Evolutionary conservation across 768 basidiomycete genomes (phyloP), one percentile per base, ranked within the genome.

Genomic region (Ramaria sp.): DNA sequence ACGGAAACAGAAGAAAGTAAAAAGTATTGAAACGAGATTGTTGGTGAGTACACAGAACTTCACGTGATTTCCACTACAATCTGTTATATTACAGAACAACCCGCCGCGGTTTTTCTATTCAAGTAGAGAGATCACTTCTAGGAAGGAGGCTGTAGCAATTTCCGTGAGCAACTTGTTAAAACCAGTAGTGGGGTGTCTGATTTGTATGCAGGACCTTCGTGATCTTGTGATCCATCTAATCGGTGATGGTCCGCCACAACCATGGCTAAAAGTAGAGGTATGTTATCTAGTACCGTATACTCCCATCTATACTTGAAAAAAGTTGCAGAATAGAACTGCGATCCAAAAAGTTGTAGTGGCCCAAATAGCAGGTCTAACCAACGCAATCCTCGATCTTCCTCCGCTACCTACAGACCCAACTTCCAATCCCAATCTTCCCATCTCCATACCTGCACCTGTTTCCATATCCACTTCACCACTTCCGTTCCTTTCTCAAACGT

Each of bases 201-300:
- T 52, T 25, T 36, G 5, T 13, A 8, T 37, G 27, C 63, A 96
- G 93, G 92, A 96, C 62, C 73, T 97, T 20, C 78, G 95, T 34
- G 93, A 97, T 62, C 73, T 97, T 18, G 75, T 85, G 9, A 69
- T 97, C 2, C 88, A 96, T 60, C 71, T 95, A 44, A 68, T 84
- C 24, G 85, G 86, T 0, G 90, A 94, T 62, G 82, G 80, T 16
- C 82, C 85, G n/a, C 83, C 87, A 0, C 85, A 86, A 0, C 82
- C 81, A 52, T 97, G 93, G 93, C 76, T 97, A 18, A 76, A 79
- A 49, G 76, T 94, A 39, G 85, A 92, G 67, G 93, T 90, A 47
- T 50, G 78, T 64, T 2, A n/a, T 32, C 10, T 27, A 13, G 10
- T 12, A 22, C 20, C 4, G 18, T 45, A 5, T 38, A 13, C 3